These are phyloP conservation scores for Entonaema liquescens DNA, from an alignment of 495 filamentous ascomycete species.

Conservation along the genomic window DNA sequence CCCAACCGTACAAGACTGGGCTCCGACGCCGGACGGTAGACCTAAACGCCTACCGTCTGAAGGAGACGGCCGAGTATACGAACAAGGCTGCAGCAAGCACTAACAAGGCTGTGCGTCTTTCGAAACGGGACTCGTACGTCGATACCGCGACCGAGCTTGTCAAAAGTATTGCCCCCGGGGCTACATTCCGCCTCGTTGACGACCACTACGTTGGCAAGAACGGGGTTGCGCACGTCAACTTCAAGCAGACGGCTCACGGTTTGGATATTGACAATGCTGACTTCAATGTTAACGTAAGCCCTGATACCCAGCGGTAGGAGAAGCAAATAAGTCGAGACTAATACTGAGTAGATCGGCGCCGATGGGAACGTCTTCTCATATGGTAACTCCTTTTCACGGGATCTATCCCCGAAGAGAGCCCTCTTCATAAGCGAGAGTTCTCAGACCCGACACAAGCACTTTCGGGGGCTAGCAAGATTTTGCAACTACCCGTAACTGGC, in stretches of 20 bases:
- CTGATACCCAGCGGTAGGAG: not conserved
- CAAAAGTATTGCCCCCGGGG: constrained; percentile 40
- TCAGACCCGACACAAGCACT: constrained; percentile 50
- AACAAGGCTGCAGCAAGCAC: constrained; percentile 30
- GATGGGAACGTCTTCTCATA: constrained; percentile 56
- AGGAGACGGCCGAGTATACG: constrained; percentile 43
- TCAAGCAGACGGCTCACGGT: constrained; percentile 62
- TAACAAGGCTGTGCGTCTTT: constrained; percentile 29
- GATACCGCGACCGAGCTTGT: constrained; percentile 48
- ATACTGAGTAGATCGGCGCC: constrained; percentile 44
- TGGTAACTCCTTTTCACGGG: constrained; percentile 55
- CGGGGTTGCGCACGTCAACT: constrained; percentile 62
- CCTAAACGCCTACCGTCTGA: constrained; percentile 45
- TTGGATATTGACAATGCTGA: constrained; percentile 65
- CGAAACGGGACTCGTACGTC: constrained; percentile 46
- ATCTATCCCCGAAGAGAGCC: constrained; percentile 44
- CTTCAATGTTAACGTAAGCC: constrained; percentile 64
- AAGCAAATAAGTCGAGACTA: constrained; percentile 7
- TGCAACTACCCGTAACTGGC: constrained; percentile 48
- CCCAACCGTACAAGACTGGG: constrained; percentile 30
- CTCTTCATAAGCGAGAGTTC: constrained; percentile 47
- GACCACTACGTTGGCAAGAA: constrained; percentile 56
- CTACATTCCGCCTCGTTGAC: constrained; percentile 54
- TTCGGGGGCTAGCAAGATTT: constrained; percentile 42
- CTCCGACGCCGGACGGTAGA: constrained; percentile 48